These are phyloP conservation scores for Babesia bovis DNA, from an alignment of 169 alveolate species.

Conservation along the genomic window DNA sequence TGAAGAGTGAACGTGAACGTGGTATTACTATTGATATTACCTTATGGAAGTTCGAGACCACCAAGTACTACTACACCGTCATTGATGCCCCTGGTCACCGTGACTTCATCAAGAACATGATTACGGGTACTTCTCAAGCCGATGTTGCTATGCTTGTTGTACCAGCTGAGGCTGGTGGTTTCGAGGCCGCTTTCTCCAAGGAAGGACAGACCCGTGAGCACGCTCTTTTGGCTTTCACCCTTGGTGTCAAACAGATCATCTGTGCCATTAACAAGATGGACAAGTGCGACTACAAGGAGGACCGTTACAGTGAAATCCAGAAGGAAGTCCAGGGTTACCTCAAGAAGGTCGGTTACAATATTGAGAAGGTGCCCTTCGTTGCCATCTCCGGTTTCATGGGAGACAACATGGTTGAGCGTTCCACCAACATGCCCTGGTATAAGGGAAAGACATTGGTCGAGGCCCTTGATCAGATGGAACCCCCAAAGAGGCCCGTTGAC, in stretches of 20 bases:
- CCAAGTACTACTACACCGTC: constrained; percentile 94
- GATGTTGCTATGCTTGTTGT: constrained; percentile 97
- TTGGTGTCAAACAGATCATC: constrained; percentile 98
- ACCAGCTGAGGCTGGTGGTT: constrained; percentile 97
- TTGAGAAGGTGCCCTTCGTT: constrained; percentile 94
- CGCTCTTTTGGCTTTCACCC: constrained; percentile 96
- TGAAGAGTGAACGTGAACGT: constrained; percentile 98
- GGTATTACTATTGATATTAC: constrained; percentile 98
- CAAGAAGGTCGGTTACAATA: constrained; percentile 96
- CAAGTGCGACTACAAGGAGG: constrained; percentile 92
- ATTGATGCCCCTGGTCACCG: constrained; percentile 99
- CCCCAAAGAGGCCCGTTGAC: constrained; percentile 96
- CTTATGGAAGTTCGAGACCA: constrained; percentile 96
- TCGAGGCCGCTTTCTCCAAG: constrained; percentile 95
- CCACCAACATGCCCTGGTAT: constrained; percentile 97
- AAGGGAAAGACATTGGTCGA: constrained; percentile 95
- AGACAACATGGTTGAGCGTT: constrained; percentile 95
- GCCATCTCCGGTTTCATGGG: constrained; percentile 98
- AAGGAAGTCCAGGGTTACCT: constrained; percentile 93
- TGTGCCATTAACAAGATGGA: constrained; percentile 99
- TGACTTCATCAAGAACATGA: constrained; percentile 98
- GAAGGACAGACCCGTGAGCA: constrained; percentile 98
- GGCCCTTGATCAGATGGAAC: constrained; percentile 94
- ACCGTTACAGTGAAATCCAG: constrained; percentile 94
- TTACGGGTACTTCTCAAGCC: constrained; percentile 99